Base-by-base conservation (phyloP, 2,329 filamentous ascomycete species). In the Epichloe sylvatica region DNA sequence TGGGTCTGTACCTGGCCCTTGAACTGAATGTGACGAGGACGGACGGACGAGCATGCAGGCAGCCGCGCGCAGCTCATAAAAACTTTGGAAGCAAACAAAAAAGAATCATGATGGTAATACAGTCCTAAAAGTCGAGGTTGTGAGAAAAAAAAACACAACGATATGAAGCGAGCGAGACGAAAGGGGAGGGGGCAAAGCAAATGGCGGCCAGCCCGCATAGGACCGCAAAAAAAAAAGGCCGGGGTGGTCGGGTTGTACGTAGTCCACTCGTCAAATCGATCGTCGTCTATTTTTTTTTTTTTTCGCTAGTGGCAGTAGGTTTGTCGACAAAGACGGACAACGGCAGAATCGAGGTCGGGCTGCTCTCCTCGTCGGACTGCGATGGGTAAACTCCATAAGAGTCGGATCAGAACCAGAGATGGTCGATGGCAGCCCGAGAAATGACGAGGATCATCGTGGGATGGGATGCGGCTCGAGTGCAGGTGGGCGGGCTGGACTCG, bases 361-460 rank as follows among this genome's bases (percentile, higher is more conserved):
- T 30, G 7, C 25, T 30, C 39, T 48, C 33, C 11, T 30, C 33
- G 46, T 48, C 43, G 46, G 46, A 48, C 46, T 35, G 46, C 39
- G 33, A 48, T 37, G 39, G 38, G n/a, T 43, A 25, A 17, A 37
- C 25, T 30, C 30, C 30, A 1, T 30, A 30, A 30, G 30, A 30
- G 9, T 30, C 35, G 15, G 11, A 19, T 37, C 39, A 19, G 39
- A 43, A 17, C 37, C 39, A 25, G 30, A 42, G 46, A 42, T 34
- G 35, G 8, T 43, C 15, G 23, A 41, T 48, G 46, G 39, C 34
- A 41, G 39, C 39, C 46, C 39, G 33, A 43, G 40, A 30, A 43
- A 30, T 48, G 46, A 48, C 46, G 39, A 48, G 46, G 46, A 36
- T 48, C 21, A 43, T 48, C 33, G 39, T 17, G 39, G 43, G 39